Base-by-base conservation (phyloP, 192 early-diverging fungal species). In the Piromyces sp. region DNA sequence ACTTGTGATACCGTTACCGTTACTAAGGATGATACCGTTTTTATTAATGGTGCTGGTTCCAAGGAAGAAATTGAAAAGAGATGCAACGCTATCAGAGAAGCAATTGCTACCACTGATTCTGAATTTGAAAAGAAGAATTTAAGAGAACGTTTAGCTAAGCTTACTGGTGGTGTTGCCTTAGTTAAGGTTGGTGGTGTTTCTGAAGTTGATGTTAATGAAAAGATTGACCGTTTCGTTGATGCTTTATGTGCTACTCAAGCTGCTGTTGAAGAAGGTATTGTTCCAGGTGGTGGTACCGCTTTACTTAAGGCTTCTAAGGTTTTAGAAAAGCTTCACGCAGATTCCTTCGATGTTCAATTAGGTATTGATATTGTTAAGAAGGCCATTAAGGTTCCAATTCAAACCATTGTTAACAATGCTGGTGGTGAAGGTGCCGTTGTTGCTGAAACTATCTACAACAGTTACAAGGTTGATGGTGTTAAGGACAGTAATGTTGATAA, bases 61-160 rank as follows among this genome's bases (percentile, higher is more conserved):
- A 97, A 95, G 89, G 96, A 97, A 82, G 85, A 87, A 78, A 91
- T 99, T 87, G 88, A 89, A 85, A 93, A 96, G 87, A 95, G 98
- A 83, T 94, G 97, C 86, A 96, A 99, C 87, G 96, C 98, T 89
- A 94, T 99, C 87, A 96, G 97, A 84, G 88, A 92, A 29, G 90
- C 95, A 82, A 97, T 99, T 82, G 89, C 86, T 85, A 90, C 93
- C 81, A 87, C 93, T 79, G 93, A 93, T 80, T 97, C 95, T 42
- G 97, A 98, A 80, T 99, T 98, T 87, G 98, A 99, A 89, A 94
- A 94, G 88, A 97, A 99, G 91, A 99, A 99, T 90, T 91, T 99
- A 84, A 96, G 98, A 88, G 98, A 99, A 89, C 94, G 98, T 84
- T 93, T 99, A 85, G 98, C 98, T 84, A 98, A 98, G 89, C 89